Base-by-base conservation (phyloP, 1,284 basidiomycete species). In the Tausonia pullulans region DNA sequence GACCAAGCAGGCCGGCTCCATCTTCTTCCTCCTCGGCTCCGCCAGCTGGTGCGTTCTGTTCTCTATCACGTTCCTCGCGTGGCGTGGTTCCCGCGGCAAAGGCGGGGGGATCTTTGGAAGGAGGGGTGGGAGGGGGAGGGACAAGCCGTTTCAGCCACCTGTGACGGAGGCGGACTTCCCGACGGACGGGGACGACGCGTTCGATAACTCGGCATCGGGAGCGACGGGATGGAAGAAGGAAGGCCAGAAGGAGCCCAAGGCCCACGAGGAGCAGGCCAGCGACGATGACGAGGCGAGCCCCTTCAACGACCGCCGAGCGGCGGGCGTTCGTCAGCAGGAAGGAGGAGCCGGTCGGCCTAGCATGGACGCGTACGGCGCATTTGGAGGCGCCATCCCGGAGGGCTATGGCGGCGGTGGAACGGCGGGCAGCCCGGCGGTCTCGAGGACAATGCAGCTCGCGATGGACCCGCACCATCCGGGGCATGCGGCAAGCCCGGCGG, bases 1-100 rank as follows among this genome's bases (percentile, higher is more conserved):
- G 68, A 93, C 91, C 6, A 93, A 94, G 78, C 90, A 90, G 72
- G 90, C 91, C 3, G 87, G 82, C 0, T 83, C 83, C 6, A 82
- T 92, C 62, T 93, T 95, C 76, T 87, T 91, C 73, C 93, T 90
- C 91, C 74, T 90, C n/a, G 79, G 82, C 53, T 8, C 55, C 86
- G 87, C 75, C 13, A 85, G 84, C 72, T 88, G 87, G 87, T 74
- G 77, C 9, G 84, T 80, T 9, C 84, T 85, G 0, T 71, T 87
- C 16, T 78, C 77, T 13, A 77, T 88, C 58, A 79, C 84, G 16
- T 73, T 89, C 66, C 75, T 84, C 39, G 83, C 88, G 66, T 90
- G 87, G 87, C 84, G 87, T 57, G 81, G 81, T 54, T 86, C 86
- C 43, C 87, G 84, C 52, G 58, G 55, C 9, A 49, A 39, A 3